A percentile compares a stretch with the other conserved stretches of the same genome.
These are phyloP conservation scores for Syzygium aqueum DNA, from an alignment of 345 rosid genomes.

Conservation along the genomic window DNA sequence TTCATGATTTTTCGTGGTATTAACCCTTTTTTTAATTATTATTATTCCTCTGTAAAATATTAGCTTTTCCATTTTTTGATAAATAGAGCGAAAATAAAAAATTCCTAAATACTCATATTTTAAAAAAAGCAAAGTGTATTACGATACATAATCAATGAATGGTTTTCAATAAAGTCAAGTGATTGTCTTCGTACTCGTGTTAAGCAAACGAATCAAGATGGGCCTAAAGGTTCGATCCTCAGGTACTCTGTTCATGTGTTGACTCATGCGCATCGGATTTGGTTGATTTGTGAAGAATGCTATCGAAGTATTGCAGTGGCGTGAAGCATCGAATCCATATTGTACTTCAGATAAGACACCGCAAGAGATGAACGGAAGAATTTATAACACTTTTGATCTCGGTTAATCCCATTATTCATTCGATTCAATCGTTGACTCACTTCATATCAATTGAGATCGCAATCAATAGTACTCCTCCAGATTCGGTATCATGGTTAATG, in stretches of 20 bases:
- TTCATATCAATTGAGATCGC: background rate
- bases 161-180: background rate
- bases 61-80: background rate
- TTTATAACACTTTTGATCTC: background rate
- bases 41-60: background rate
- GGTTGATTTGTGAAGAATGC: background rate
- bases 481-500: too few species aligned
- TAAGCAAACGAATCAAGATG: background rate
- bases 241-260: background rate
- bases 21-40: background rate
- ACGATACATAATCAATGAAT: background rate
- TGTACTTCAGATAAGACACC: accelerated
- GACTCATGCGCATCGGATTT: background rate
- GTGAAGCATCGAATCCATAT: background rate
- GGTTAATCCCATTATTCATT: background rate
- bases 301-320: background rate
- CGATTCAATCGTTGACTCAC: accelerated
- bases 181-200: background rate
- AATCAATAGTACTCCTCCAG: background rate
- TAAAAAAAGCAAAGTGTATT: background rate
- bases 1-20: too few species aligned
- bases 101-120: background rate
- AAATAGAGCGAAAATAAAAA: background rate
- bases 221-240: background rate
- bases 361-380: background rate